phyloP scores from a whole-genome alignment of 495 filamentous ascomycete species.

The Recurvomyces mirabilis region DNA sequence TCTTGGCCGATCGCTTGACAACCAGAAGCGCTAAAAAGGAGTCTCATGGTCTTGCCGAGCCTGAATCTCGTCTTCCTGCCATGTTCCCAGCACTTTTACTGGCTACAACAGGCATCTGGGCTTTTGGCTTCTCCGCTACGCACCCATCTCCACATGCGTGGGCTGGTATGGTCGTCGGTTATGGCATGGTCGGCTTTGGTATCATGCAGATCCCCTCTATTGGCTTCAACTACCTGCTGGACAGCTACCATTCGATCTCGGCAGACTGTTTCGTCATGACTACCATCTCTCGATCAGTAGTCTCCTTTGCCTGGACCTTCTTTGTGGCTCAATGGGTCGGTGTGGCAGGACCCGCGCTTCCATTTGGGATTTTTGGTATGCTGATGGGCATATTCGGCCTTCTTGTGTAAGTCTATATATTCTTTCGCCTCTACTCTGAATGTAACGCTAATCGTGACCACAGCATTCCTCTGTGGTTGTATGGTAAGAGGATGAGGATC shows the following conservation, averaged over 20 bases:
- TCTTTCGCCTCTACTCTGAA: no score
- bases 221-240: conserved; percentile 29
- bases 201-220: conserved; percentile 27
- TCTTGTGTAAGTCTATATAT: not conserved
- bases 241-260: conserved; percentile 24
- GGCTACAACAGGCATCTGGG: conserved; percentile 21
- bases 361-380: conserved; percentile 30
- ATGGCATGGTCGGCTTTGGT: conserved; percentile 24
- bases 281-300: conserved; percentile 21
- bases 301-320: conserved; percentile 28
- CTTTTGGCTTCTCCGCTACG: conserved; percentile 24
- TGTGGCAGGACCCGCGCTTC: conserved; percentile 18
- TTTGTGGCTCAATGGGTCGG: conserved; percentile 23
- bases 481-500: conserved; percentile 7
- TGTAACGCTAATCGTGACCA: no score
- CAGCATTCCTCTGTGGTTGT: conserved; percentile 7
- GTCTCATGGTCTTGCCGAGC: conserved; percentile 23
- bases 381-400: conserved; percentile 25
- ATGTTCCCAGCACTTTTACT: conserved; percentile 23
- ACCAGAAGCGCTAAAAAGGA: conserved; percentile 20
- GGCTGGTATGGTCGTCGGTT: conserved; percentile 23
- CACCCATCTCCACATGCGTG: conserved; percentile 21
- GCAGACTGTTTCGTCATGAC: conserved; percentile 28
- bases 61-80: conserved; percentile 22
- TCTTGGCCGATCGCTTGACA: conserved; percentile 18